Base-by-base conservation (phyloP, 148 eudicot genomes). In the Chenopodium formosanum region DNA sequence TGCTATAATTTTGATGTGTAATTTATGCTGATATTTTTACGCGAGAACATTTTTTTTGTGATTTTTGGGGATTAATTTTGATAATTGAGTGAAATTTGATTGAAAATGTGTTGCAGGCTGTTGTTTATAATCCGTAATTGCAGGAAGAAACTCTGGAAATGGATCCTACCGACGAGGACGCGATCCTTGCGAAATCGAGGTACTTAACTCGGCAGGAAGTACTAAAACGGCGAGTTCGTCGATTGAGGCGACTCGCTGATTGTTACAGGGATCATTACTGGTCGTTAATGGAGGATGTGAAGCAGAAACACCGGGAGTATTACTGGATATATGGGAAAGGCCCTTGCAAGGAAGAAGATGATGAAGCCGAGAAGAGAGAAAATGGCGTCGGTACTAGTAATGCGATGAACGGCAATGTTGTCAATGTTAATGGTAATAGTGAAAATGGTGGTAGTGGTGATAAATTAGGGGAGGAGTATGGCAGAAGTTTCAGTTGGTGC, bases 221-320 rank as follows among this genome's bases (percentile, higher is more conserved):
- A 17, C 67, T 91, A 6, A 84, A 79, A n/a, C 89, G 92, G 1
- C 86, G 97, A 22, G 62, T 86, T 20, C 85, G 79, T 46, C 88
- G 90, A 60, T 74, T 87, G 9, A 86, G 79, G 56, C 87, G 89
- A 70, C 87, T 91, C 53, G 47, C 83, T 0, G 75, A 77, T 67
- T 84, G 87, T 48, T 93, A 90, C 85, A 83, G 86, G 14, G 87
- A 85, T 29, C 83, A 83, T 27, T 93, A 91, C 67, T 93, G 97
- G 97, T 44, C 82, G 25, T 73, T 93, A 37, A 90, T 93, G 93
- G 94, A 93, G 79, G 94, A 90, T 0, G 70, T 93, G 19, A 85
- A 85, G 67, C 19, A 58, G 48, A 90, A 89, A 78, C 82, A 84
- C 62, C 76, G 88, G 17, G 90, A 93, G 9, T 93, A 81, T 71